Evolutionary conservation across 192 early-diverging fungal genomes (phyloP).

Genomic region (Chytriomyces sp.): DNA sequence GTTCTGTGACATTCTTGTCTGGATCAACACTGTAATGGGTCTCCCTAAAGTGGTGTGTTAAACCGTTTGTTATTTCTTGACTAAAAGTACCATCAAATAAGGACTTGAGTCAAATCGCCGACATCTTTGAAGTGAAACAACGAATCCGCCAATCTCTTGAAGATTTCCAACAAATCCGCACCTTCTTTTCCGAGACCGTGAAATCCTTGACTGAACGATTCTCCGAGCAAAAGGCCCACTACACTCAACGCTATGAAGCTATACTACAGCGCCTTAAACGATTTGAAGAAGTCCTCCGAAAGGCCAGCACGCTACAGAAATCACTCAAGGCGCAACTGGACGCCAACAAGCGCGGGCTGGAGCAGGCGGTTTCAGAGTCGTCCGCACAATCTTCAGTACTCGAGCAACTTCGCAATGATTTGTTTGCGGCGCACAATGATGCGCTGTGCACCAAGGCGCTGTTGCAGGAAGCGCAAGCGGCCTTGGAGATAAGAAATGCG

Average conservation of each 20-base stretch:
- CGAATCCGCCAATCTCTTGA: not conserved
- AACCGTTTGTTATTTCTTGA: not conserved
- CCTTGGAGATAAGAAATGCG: not conserved
- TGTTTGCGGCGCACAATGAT: conserved; percentile 6
- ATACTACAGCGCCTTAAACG: not conserved
- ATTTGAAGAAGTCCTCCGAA: conserved; percentile 15
- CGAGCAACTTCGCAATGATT: not conserved
- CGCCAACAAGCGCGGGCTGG: not conserved
- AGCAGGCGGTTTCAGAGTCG: not conserved
- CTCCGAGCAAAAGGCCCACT: not conserved
- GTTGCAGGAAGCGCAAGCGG: not conserved
- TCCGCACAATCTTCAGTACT: not conserved
- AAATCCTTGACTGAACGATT: not conserved
- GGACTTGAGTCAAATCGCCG: conserved; percentile 1
- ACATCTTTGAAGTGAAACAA: conserved; percentile 1
- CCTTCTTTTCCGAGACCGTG: not conserved
- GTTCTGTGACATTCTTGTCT: conserved; percentile 8
- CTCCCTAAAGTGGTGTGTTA: conserved; percentile 8
- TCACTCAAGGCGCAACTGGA: conserved; percentile 8
- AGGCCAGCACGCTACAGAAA: conserved; percentile 3
- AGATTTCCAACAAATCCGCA: conserved; percentile 16
- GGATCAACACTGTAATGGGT: conserved; percentile 22
- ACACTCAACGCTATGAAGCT: not conserved
- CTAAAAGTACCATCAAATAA: not conserved
- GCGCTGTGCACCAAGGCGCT: not conserved